Base-by-base conservation (phyloP, 2,329 filamentous ascomycete species). In the Alternaria sp. region DNA sequence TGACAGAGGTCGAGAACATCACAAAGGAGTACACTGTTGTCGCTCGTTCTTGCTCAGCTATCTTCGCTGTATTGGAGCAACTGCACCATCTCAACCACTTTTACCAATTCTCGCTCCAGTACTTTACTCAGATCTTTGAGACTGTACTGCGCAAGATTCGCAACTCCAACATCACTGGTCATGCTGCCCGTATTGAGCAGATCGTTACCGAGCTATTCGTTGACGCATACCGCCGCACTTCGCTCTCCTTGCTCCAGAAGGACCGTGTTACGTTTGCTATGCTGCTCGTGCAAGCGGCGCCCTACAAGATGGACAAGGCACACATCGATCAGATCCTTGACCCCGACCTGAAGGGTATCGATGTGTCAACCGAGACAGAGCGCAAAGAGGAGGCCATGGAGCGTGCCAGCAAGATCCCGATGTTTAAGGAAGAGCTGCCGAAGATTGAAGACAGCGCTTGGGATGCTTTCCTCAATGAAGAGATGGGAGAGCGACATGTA, bases 1-100 rank as follows among this genome's bases (percentile, higher is more conserved):
- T 99, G 96, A 90, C 91, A 25, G 96, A 99, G 79, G 96, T 99
- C 17, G 96, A 99, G 72, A 92, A 91, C 76, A 97, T 98, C 77
- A 99, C 96, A 43, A 88, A 91, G 70, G 91, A 97, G 80, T 99
- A 99, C 86, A 92, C 91, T 77, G 89, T 96, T 68, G 93, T 99
- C 81, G 96, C 96, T 60, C 89, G 90, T 73, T 95, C 96, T 45
- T 99, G 96, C 87, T 97, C 95, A 82, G 94, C 96, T 59, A 95
- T 99, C 45, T 99, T 98, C 79, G 93, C 96, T 30, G 92, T 99
- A 13, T 85, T 99, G 65, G 96, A 99, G 82, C 95, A 99, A 80
- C 88, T 99, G 61, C 95, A 98, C 81, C 96, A 97, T 77, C 90
- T 99, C 79, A 97, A 99, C 80, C 96, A 98, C 84, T 98, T 98